Percentiles rank a stretch among this genome's conserved stretches.
phyloP scores from a whole-genome alignment of 2,329 filamentous ascomycete species.

The Coleophoma cylindrospora region DNA sequence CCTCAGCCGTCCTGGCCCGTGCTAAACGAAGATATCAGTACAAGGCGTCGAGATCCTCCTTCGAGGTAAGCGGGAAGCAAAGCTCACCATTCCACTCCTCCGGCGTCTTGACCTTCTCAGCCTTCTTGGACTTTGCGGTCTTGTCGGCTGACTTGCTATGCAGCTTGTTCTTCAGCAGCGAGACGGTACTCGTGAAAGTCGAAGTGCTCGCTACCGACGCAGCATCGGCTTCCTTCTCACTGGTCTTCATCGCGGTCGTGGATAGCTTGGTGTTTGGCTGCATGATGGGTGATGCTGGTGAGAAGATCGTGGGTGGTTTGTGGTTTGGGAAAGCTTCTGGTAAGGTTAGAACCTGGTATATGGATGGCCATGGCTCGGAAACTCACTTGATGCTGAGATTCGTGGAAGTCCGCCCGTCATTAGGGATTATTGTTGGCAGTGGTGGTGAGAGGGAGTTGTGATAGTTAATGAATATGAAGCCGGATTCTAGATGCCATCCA shows the following conservation, averaged over 20 bases:
- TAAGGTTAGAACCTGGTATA: neutral
- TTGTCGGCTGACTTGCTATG: conserved; percentile 6
- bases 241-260: neutral
- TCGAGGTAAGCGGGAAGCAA: neutral
- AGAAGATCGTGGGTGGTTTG: conserved; percentile 14
- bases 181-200: conserved; percentile 19
- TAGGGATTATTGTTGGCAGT: neutral
- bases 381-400: conserved; percentile 9
- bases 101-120: neutral
- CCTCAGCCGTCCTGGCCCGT: conserved; percentile 16
- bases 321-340: conserved; percentile 15
- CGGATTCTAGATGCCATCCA: too few relatives aligned
- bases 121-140: conserved; percentile 4
- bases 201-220: conserved; percentile 19
- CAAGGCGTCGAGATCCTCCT: too few relatives aligned
- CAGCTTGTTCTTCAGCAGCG: conserved; percentile 13
- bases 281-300: conserved; percentile 19
- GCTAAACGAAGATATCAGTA: conserved; percentile 5
- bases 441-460: too few relatives aligned
- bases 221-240: conserved; percentile 10
- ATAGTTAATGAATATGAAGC: too few relatives aligned
- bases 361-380: neutral
- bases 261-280: conserved; percentile 8
- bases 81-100: conserved; percentile 7
- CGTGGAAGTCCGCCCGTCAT: conserved; percentile 10